Evolutionary conservation across 1,139 yeast genomes (phyloP), one percentile per base, ranked within the genome.

Genomic region (Zygoascus sp.): DNA sequence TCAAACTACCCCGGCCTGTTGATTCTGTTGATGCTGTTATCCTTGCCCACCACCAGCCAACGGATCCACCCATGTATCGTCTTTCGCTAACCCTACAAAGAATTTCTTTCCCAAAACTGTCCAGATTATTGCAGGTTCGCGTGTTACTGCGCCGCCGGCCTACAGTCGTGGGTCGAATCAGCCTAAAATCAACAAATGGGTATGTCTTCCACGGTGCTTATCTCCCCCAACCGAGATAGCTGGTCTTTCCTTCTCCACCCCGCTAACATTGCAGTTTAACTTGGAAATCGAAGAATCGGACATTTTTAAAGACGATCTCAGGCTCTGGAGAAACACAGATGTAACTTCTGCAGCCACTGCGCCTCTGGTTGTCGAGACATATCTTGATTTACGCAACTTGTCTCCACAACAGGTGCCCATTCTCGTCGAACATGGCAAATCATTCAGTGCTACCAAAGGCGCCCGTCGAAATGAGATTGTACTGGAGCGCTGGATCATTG

Each of bases 401-500:
- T 69, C 77, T 8, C 65, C 80, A 1, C 76, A 77, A 40, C 89
- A 85, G 54, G 72, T 82, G 10, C 73, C 89, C 40, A 76, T 81
- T 41, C 65, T 70, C 30, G 81, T 79, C 49, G 90, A 79, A 48
- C 73, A 69, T 4, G 73, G 73, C 36, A 67, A 67, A 48, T 54
- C 68, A n/a, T 76, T 78, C 77, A 69, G 72, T 30, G 80, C 79
- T 11, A 70, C 61, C 13, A 73, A 72, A 48, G 79, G 80, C 15
- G 73, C 74, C 2, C 80, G 76, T 59, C 83, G 82, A 58, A 72
- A 79, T 11, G 97, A 90, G 64, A 78, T 92, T 15, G 96, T 92
- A 1, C 68, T 92, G 49, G 98, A 92, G 62, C 73, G 98, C 50
- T 92, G 98, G 98, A 71, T 88, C 21, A 70, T 92, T 32, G 96